phyloP scores from a whole-genome alignment of 192 early-diverging fungal genomes.

The Podila epicladia region DNA sequence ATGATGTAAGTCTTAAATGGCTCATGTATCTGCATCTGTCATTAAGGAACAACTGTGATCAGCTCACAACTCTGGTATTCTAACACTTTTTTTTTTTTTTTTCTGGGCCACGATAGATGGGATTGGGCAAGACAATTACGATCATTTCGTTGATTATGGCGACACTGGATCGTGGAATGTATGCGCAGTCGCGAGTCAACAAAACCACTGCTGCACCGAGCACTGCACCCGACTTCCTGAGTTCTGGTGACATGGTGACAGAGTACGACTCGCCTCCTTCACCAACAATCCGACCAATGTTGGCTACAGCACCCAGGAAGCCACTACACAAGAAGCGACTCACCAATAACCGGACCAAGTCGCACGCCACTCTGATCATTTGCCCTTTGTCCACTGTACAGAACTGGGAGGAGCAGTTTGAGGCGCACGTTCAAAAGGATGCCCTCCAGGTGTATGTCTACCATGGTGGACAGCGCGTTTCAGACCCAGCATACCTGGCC shows the following conservation, averaged over 20 bases:
- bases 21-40: not conserved
- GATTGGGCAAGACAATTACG: slow-evolving; percentile 69
- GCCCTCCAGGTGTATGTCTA: slow-evolving; percentile 60
- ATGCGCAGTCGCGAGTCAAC: slow-evolving; percentile 6
- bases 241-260: slow-evolving; percentile 28
- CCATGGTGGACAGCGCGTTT: slow-evolving; percentile 56
- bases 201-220: not conserved
- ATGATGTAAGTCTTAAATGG: slow-evolving; percentile 35
- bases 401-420: slow-evolving; percentile 63
- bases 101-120: slow-evolving; percentile 52
- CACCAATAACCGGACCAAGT: slow-evolving; percentile 30
- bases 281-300: slow-evolving; percentile 12
- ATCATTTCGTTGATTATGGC: slow-evolving; percentile 61
- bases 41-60: too few relatives aligned
- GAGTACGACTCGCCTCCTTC: slow-evolving; percentile 39
- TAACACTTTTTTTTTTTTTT: not conserved
- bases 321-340: slow-evolving; percentile 22
- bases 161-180: slow-evolving; percentile 48
- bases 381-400: slow-evolving; percentile 63
- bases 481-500: slow-evolving; percentile 27
- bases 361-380: slow-evolving; percentile 62
- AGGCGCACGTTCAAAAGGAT: slow-evolving; percentile 40
- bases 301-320: slow-evolving; percentile 16
- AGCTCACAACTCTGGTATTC: not conserved
- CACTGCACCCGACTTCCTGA: slow-evolving; percentile 29